phyloP scores from a whole-genome alignment of 2,329 filamentous ascomycete species.

The Sclerotinia nivalis region DNA sequence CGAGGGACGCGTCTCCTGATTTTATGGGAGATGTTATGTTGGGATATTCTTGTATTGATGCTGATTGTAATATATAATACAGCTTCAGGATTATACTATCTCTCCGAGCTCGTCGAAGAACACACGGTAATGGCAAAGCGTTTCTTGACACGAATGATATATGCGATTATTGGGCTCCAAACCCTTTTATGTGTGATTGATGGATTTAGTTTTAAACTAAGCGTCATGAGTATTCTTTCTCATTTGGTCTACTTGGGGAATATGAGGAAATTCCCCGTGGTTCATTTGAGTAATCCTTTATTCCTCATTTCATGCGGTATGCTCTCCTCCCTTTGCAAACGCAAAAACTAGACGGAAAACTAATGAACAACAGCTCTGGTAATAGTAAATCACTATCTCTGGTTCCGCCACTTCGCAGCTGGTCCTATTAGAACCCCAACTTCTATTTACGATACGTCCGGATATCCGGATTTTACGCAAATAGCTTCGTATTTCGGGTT shows the following conservation, averaged over 20 bases:
- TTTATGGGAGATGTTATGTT: not conserved
- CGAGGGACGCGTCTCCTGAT: not conserved
- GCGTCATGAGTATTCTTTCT: conserved; percentile 72
- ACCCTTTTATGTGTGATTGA: conserved; percentile 76
- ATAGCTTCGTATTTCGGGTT: conserved; percentile 95
- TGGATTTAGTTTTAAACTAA: conserved; percentile 77
- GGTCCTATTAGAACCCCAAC: conserved; percentile 59
- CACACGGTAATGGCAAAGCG: conserved; percentile 91
- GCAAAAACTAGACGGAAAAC: not conserved
- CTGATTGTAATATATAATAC: conserved; percentile 23
- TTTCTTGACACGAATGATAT: conserved; percentile 82
- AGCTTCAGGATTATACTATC: conserved; percentile 98
- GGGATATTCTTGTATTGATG: too few relatives aligned
- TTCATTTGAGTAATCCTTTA: conserved; percentile 83
- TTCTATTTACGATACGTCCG: conserved; percentile 62
- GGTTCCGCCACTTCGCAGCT: conserved; percentile 89
- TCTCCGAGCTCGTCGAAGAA: conserved; percentile 96
- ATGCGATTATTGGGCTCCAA: conserved; percentile 74
- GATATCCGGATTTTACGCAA: conserved; percentile 83
- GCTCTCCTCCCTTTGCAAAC: conserved; percentile 35
- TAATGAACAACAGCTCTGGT: conserved; percentile 65
- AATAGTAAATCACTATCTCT: conserved; percentile 86
- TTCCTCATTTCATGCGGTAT: conserved; percentile 81
- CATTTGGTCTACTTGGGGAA: conserved; percentile 90
- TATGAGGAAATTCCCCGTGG: conserved; percentile 70